Conservation (phyloP, 441 rosid species). For the Macaranga tanarius region DNA sequence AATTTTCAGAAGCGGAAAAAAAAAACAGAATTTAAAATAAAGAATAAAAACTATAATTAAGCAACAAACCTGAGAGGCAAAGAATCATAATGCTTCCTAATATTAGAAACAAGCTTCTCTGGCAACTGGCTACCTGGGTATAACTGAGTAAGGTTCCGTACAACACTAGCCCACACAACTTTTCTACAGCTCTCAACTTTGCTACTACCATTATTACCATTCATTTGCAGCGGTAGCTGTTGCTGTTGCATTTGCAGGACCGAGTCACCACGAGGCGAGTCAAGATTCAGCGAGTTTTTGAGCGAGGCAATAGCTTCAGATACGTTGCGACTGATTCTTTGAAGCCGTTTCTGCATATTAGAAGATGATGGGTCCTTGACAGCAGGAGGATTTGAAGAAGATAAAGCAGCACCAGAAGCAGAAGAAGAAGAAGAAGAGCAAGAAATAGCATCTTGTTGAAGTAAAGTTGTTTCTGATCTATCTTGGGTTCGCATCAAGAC, state of each 20-base stretch:
- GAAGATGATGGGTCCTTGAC: conserved; percentile 42
- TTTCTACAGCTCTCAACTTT: conserved; percentile 58
- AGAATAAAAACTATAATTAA: background rate
- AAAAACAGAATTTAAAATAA: conserved; percentile 7
- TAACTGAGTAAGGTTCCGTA: conserved; percentile 79
- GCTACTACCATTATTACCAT: background rate
- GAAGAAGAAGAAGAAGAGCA: too few relatives aligned
- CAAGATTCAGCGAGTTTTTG: conserved; percentile 80
- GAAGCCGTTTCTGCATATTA: conserved; percentile 67
- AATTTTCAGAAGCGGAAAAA: conserved; percentile 25
- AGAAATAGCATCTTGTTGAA: background rate
- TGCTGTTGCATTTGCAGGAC: conserved; percentile 19
- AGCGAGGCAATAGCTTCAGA: conserved; percentile 86
- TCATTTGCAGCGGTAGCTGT: conserved; percentile 19
- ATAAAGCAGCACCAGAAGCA: background rate
- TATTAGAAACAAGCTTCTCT: conserved; percentile 90
- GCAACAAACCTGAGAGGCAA: conserved; percentile 72
- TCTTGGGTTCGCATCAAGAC: conserved; percentile 79
- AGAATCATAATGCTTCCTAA: conserved; percentile 92
- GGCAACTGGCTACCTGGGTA: conserved; percentile 94
- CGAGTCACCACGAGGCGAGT: conserved; percentile 43
- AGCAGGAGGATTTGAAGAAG: conserved; percentile 16
- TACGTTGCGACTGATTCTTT: conserved; percentile 77
- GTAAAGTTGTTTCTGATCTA: conserved; percentile 63
- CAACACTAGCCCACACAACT: conserved; percentile 83